phyloP scores from a whole-genome alignment of 345 rosid genomes.

The Eucalyptus melliodora region DNA sequence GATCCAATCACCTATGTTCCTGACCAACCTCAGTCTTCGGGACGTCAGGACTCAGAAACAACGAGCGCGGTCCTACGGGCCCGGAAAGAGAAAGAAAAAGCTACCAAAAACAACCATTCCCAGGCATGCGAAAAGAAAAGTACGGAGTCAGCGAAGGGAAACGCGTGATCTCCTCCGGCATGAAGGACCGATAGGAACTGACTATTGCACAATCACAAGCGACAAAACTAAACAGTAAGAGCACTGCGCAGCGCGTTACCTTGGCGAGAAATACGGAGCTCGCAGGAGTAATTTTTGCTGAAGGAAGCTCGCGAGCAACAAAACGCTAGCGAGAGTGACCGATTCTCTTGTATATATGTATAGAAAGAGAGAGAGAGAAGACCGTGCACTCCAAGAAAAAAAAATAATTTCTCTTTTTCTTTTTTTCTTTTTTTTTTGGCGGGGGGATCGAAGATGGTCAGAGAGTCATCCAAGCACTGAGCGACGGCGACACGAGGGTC shows the following conservation, averaged over 20 bases:
- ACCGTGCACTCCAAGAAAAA: neutral
- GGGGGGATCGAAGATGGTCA: neutral
- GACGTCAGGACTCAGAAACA: neutral
- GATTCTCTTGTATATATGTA: neutral
- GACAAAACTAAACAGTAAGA: neutral
- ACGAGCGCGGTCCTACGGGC: too few relatives aligned
- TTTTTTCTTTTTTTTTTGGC: neutral
- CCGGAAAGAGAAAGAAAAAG: too few relatives aligned
- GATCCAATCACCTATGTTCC: neutral
- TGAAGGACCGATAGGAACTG: neutral
- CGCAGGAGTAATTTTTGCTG: neutral
- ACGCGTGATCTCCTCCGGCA: neutral
- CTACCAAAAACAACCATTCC: neutral
- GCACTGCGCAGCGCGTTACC: neutral
- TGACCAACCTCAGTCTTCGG: neutral
- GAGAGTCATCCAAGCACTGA: neutral
- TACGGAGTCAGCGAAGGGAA: neutral
- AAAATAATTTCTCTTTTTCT: neutral
- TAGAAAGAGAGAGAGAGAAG: neutral
- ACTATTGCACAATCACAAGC: neutral
- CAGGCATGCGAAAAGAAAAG: neutral
- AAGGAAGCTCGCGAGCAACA: neutral
- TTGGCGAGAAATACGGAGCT: neutral
- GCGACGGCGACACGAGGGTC: neutral
- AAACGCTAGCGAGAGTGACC: neutral